Evolutionary conservation across 306 rosid genomes (phyloP).

Genomic region (Trifolium dubium): DNA sequence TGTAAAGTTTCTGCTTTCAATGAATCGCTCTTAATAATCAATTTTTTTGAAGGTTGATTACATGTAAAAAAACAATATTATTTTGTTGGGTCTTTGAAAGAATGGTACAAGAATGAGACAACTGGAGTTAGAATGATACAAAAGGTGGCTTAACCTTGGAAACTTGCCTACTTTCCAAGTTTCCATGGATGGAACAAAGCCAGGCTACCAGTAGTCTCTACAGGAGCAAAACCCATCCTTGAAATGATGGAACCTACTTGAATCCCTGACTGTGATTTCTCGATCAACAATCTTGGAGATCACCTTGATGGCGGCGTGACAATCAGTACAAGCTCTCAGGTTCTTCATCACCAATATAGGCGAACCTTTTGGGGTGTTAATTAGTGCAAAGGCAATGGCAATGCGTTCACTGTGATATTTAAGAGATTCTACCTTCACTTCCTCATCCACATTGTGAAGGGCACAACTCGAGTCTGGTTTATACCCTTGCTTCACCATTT

Average conservation of each 20-base stretch:
- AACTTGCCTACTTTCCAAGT: background rate
- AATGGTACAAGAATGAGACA: background rate
- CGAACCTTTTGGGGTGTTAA: slow-evolving; percentile 71
- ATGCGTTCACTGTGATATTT: slow-evolving; percentile 87
- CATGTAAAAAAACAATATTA: background rate
- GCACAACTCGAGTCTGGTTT: slow-evolving; percentile 77
- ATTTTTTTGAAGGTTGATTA: background rate
- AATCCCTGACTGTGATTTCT: slow-evolving; percentile 76
- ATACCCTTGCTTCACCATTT: slow-evolving; percentile 80
- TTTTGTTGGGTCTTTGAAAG: background rate
- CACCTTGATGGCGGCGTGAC: slow-evolving; percentile 75
- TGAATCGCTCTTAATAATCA: background rate
- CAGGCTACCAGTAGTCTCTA: slow-evolving; percentile 73
- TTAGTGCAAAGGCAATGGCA: slow-evolving; percentile 85
- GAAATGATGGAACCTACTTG: slow-evolving; percentile 82
- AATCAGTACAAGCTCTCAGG: slow-evolving; percentile 79
- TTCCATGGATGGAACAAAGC: background rate
- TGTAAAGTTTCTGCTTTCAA: background rate
- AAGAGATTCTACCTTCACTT: slow-evolving; percentile 69
- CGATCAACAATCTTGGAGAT: slow-evolving; percentile 63
- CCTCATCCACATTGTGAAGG: slow-evolving; percentile 76
- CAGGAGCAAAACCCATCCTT: slow-evolving; percentile 78
- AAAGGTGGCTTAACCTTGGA: background rate
- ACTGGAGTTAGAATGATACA: background rate
- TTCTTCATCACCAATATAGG: slow-evolving; percentile 87